These are phyloP conservation scores for Mucuna pruriens DNA, from an alignment of 306 rosid genomes.

Conservation along the genomic window DNA sequence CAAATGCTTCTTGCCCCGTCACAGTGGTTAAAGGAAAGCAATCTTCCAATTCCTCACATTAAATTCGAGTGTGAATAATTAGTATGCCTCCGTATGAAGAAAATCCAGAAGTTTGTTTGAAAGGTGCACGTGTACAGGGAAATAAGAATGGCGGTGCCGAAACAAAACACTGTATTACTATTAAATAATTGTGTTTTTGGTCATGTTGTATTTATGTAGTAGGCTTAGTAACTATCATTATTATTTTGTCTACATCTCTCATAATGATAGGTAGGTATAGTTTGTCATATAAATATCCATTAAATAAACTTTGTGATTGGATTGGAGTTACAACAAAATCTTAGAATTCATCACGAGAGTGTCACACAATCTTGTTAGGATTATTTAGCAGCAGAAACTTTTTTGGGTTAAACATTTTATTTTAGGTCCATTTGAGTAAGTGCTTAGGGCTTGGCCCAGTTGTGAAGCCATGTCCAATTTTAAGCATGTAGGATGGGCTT, in stretches of 20 bases:
- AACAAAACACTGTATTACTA: neutral
- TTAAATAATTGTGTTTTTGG: neutral
- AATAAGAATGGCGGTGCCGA: neutral
- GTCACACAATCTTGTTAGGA: too few relatives aligned
- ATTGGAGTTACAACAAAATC: too few relatives aligned
- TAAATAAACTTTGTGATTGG: slow-evolving; percentile 7
- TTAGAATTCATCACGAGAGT: neutral
- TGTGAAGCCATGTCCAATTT: neutral
- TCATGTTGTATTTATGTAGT: neutral
- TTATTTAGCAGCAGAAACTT: too few relatives aligned
- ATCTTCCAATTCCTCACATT: slow-evolving; percentile 40
- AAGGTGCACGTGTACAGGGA: slow-evolving; percentile 10
- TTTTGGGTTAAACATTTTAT: neutral
- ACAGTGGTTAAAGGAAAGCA: slow-evolving; percentile 65
- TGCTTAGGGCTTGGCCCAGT: neutral
- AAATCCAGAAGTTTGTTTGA: slow-evolving; percentile 9
- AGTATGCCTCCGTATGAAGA: slow-evolving; percentile 3
- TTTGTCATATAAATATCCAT: neutral
- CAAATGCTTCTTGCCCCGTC: slow-evolving; percentile 76
- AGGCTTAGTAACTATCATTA: neutral
- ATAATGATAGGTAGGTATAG: neutral
- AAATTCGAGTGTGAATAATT: neutral
- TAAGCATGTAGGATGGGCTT: neutral
- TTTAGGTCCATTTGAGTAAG: neutral
- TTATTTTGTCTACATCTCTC: neutral